Evolutionary conservation across 306 rosid species (phyloP), one percentile per base, ranked within the genome.

Genomic region (Sindora glabra): DNA sequence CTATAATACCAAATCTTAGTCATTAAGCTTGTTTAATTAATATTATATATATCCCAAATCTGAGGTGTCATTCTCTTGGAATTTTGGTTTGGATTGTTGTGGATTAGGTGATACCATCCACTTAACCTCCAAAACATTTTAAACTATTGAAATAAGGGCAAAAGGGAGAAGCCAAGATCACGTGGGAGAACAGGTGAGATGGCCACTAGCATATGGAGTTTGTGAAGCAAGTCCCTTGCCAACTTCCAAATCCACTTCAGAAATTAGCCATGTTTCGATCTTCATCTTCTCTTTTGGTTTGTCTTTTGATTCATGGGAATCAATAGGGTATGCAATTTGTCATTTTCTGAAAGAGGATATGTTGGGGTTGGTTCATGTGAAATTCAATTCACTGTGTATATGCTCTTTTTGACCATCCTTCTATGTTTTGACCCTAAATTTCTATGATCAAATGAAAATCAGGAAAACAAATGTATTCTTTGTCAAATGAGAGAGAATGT

Each of bases 181-280:
- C 65, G 58, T 74, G 78, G 24, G 32, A 32, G 69, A 59, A 78
- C 78, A 74, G 81, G 66, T 71, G 62, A 37, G 67, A 23, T 40
- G 21, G 15, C 65, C 72, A 63, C 65, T 59, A 27, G 73, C 65
- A 65, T 40, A 11, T 59, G 77, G 74, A 69, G 27, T 60, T 69
- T 69, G 74, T 65, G 79, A 77, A 74, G 63, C 70, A 64, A 74
- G 68, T 65, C 27, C 44, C 77, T 73, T 73, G 71, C 76, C 79
- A 36, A 56, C 75, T 37, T 69, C 79, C 76, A 73, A 64, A 59
- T 69, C 79, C 83, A 78, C n/a, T n/a, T 45, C 22, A 57, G 1
- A 72, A 14, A 49, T 18, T 54, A 42, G 40, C 8, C 2, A 8
- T 12, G 2, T 62, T 24, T 16, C 58, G 53, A 56, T n/a, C 9